phyloP scores from a whole-genome alignment of 164 flowering plant genomes.

The Kingdonia uniflora region DNA sequence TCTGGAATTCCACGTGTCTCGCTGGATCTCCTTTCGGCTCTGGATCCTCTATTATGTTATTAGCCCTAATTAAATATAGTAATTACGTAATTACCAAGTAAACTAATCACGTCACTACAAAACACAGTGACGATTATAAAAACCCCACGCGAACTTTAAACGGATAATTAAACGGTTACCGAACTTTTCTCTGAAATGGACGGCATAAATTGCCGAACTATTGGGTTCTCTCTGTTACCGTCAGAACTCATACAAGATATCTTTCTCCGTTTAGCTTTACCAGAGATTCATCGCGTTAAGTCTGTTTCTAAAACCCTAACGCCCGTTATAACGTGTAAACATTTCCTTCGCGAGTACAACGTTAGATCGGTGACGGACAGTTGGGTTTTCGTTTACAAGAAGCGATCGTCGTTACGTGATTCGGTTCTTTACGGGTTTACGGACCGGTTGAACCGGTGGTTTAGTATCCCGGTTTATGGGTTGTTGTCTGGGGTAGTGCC shows the following conservation, averaged over 20 bases:
- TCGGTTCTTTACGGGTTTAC: conserved; percentile 36
- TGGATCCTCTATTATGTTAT: too few relatives aligned
- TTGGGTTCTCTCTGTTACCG: conserved; percentile 27
- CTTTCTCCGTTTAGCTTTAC: conserved; percentile 31
- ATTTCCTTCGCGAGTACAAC: conserved; percentile 33
- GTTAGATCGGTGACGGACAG: conserved; percentile 19
- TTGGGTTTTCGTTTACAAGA: conserved; percentile 51
- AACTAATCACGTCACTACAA: too few relatives aligned
- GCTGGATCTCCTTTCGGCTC: too few relatives aligned
- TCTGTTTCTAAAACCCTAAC: conserved; percentile 26
- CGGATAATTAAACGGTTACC: too few relatives aligned
- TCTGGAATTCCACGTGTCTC: too few relatives aligned
- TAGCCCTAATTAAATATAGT: too few relatives aligned
- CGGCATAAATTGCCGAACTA: too few relatives aligned
- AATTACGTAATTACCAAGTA: too few relatives aligned
- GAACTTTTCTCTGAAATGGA: too few relatives aligned
- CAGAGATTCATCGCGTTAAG: conserved; percentile 33
- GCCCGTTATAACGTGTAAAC: conserved; percentile 23
- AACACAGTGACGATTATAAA: too few relatives aligned
- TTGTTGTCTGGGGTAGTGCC: conserved; percentile 19
- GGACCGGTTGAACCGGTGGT: conserved; percentile 41
- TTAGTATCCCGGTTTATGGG: conserved; percentile 25
- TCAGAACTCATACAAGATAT: conserved; percentile 50
- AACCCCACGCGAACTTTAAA: too few relatives aligned
- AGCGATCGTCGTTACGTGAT: conserved; percentile 30